A percentile compares a stretch with the other conserved stretches of the same genome.
Evolutionary conservation across 768 basidiomycete species (phyloP).

Genomic region (Lactifluus rugatus): DNA sequence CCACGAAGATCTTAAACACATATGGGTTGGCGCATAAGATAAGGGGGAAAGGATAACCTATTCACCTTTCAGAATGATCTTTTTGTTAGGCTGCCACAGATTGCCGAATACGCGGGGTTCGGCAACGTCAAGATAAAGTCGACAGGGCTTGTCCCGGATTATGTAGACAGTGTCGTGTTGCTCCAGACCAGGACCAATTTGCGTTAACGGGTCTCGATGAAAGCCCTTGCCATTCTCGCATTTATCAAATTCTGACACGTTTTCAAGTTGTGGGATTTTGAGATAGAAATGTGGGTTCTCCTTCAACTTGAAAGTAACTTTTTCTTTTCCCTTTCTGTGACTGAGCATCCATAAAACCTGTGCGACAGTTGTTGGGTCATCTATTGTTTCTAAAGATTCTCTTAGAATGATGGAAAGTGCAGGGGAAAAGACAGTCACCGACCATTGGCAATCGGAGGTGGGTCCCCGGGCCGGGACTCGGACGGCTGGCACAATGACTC

Average conservation of each 20-base stretch:
- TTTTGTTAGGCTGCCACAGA: background rate
- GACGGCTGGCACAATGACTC: too few species aligned
- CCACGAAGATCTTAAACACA: background rate
- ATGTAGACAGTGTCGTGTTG: background rate
- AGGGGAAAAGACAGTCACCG: background rate
- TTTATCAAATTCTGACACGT: background rate
- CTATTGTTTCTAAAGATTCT: background rate
- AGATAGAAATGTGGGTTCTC: background rate
- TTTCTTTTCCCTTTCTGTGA: background rate
- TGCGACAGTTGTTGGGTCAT: background rate
- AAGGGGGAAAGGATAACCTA: background rate
- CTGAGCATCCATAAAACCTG: background rate
- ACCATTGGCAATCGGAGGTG: background rate
- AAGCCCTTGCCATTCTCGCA: background rate
- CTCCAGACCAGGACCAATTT: background rate
- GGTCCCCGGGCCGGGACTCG: too few species aligned
- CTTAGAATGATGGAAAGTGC: background rate
- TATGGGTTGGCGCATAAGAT: background rate
- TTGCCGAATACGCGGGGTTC: background rate
- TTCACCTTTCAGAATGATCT: conserved; percentile 7
- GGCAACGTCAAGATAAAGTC: background rate
- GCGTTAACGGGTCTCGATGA: background rate
- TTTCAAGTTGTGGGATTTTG: background rate
- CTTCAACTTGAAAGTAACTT: background rate
- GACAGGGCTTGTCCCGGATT: background rate